Evolutionary conservation across 1,284 basidiomycete species (phyloP).

Genomic region (Kwoniella shivajii): DNA sequence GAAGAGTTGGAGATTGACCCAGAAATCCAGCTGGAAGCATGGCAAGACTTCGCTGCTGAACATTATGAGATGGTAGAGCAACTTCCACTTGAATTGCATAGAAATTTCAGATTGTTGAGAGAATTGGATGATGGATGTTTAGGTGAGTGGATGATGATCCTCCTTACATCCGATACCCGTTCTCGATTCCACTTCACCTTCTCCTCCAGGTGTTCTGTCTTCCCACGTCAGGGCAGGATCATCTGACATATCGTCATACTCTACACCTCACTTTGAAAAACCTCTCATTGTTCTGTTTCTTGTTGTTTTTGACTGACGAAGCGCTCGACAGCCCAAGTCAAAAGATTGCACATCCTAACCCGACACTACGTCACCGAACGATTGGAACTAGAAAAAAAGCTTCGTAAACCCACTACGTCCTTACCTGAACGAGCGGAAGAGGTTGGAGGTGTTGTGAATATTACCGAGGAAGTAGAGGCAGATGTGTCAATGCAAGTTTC

Average conservation of each 20-base stretch:
- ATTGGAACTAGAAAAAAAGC: conserved; percentile 4
- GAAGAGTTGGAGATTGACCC: conserved; percentile 15
- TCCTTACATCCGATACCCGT: too few species aligned
- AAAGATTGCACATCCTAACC: conserved; percentile 38
- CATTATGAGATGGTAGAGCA: conserved; percentile 84
- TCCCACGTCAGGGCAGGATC: too few species aligned
- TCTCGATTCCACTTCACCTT: too few species aligned
- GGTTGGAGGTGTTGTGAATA: too few species aligned
- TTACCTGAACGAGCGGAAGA: background rate
- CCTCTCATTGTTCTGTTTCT: background rate
- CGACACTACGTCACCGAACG: conserved; percentile 33
- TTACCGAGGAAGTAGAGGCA: too few species aligned
- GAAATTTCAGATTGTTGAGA: conserved; percentile 74
- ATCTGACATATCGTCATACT: too few species aligned
- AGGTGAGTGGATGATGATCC: too few species aligned
- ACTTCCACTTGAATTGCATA: conserved; percentile 77
- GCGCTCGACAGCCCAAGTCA: conserved; percentile 36
- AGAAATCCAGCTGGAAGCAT: conserved; percentile 59
- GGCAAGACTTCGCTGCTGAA: conserved; percentile 76
- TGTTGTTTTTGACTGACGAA: background rate
- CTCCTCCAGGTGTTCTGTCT: background rate
- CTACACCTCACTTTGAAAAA: background rate
- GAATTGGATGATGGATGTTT: conserved; percentile 77
- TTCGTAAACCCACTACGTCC: background rate
- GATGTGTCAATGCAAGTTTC: too few species aligned